These are phyloP conservation scores for Amylocystis lapponica DNA, from an alignment of 768 basidiomycete genomes.

Conservation along the genomic window DNA sequence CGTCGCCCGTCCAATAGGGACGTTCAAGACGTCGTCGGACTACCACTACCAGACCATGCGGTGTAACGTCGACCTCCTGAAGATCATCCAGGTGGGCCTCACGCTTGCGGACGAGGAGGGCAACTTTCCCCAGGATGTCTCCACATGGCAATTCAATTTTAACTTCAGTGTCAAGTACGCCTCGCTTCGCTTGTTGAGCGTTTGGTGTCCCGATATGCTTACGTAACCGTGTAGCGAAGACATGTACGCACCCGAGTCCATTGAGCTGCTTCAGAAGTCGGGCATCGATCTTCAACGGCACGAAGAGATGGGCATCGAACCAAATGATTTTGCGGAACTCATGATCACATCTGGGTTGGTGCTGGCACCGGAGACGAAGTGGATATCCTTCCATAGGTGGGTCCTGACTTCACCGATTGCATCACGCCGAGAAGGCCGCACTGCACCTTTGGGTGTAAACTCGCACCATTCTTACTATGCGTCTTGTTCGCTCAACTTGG, in stretches of 20 bases:
- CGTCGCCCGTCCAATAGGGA: constrained; percentile 93
- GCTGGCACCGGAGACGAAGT: constrained; percentile 79
- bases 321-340: constrained; percentile 94
- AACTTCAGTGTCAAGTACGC: constrained; percentile 82
- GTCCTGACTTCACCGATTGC: constrained; percentile 21
- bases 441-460: background rate
- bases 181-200: background rate
- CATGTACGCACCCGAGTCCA: constrained; percentile 97
- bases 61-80: constrained; percentile 96
- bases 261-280: constrained; percentile 90
- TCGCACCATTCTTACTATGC: background rate
- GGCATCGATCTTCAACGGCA: constrained; percentile 95
- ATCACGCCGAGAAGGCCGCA: too few relatives aligned
- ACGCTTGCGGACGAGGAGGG: constrained; percentile 94
- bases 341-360: constrained; percentile 97
- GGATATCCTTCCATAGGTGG: constrained; percentile 98
- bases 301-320: constrained; percentile 85
- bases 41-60: constrained; percentile 99
- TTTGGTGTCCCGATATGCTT: constrained; percentile 7
- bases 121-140: constrained; percentile 81
- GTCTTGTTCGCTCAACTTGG: background rate
- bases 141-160: constrained; percentile 99
- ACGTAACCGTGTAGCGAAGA: constrained; percentile 63
- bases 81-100: constrained; percentile 96
- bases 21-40: constrained; percentile 94